phyloP scores from a whole-genome alignment of 2,329 filamentous ascomycete genomes.

The Mariannaea elegans region DNA sequence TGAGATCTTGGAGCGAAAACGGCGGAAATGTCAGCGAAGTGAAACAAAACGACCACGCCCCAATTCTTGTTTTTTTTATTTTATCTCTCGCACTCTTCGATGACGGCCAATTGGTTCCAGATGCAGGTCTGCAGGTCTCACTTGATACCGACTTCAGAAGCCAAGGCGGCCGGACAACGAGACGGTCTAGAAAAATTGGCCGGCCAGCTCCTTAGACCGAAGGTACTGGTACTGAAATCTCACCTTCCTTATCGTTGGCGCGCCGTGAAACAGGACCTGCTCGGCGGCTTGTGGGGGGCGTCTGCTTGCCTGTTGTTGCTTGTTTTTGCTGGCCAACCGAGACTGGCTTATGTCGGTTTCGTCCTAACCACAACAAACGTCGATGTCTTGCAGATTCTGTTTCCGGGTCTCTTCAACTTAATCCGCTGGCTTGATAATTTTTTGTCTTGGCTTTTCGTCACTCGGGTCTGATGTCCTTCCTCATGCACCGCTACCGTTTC shows the following conservation, averaged over 20 bases:
- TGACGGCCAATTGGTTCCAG: no score
- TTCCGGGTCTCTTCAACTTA: background rate
- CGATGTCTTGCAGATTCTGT: slow-evolving; percentile 2
- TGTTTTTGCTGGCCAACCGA: slow-evolving; percentile 7
- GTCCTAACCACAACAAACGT: slow-evolving; percentile 5
- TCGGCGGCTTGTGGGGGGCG: slow-evolving; percentile 15
- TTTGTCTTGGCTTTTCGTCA: background rate
- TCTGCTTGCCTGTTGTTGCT: slow-evolving; percentile 22
- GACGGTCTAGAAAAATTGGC: slow-evolving; percentile 20
- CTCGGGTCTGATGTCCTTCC: background rate
- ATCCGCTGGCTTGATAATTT: background rate
- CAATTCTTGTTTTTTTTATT: no score
- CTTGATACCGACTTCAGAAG: background rate
- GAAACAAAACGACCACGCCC: no score
- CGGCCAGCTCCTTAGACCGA: slow-evolving; percentile 1
- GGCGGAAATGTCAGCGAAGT: no score
- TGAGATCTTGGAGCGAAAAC: no score
- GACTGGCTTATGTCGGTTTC: slow-evolving; percentile 2
- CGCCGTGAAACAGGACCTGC: slow-evolving; percentile 32
- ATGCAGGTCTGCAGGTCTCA: no score
- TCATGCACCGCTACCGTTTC: background rate
- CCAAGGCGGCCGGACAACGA: slow-evolving; percentile 30
- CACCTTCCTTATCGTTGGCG: slow-evolving; percentile 33
- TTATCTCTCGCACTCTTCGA: background rate
- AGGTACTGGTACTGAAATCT: slow-evolving; percentile 32